Percentiles rank a stretch among this genome's conserved stretches.
Conservation (phyloP, 2,329 filamentous ascomycete species). For the Mycogone perniciosa region DNA sequence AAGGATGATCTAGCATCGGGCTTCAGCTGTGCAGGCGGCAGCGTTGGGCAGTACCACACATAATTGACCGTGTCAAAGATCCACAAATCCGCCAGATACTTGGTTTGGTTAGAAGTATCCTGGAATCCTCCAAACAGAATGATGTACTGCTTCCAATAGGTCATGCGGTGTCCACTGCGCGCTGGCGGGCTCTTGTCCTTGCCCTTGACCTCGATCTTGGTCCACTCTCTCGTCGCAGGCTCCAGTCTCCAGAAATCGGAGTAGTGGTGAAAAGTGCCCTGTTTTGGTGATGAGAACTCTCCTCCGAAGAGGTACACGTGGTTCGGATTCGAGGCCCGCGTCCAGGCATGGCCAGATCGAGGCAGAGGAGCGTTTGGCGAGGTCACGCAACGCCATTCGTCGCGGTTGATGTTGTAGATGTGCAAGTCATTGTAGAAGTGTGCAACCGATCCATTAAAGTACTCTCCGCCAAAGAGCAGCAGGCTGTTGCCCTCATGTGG, state of each 20-base stretch:
- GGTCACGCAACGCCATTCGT: slow-evolving; percentile 87
- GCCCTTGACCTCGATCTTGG: slow-evolving; percentile 72
- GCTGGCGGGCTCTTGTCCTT: slow-evolving; percentile 75
- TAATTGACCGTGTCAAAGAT: slow-evolving; percentile 88
- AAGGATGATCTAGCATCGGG: slow-evolving; percentile 90
- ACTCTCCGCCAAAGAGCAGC: slow-evolving; percentile 90
- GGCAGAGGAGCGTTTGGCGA: slow-evolving; percentile 88
- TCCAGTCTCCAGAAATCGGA: slow-evolving; percentile 97
- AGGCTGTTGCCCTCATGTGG: slow-evolving; percentile 83
- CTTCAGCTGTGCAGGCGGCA: slow-evolving; percentile 75
- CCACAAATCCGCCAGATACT: slow-evolving; percentile 91
- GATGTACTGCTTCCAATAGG: slow-evolving; percentile 94
- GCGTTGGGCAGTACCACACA: slow-evolving; percentile 70
- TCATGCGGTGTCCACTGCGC: slow-evolving; percentile 90
- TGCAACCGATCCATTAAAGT: slow-evolving; percentile 85
- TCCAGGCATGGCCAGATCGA: slow-evolving; percentile 91
- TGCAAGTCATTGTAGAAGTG: slow-evolving; percentile 62
- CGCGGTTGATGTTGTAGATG: slow-evolving; percentile 70
- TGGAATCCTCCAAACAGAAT: slow-evolving; percentile 95
- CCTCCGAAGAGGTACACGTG: slow-evolving; percentile 91
- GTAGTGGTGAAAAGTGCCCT: slow-evolving; percentile 98
- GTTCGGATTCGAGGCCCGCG: slow-evolving; percentile 75
- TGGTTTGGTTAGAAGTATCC: slow-evolving; percentile 90
- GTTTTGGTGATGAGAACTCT: slow-evolving; percentile 93
- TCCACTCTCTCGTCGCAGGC: slow-evolving; percentile 80